phyloP scores from a whole-genome alignment of 495 filamentous ascomycete species.

The Aspergillus bertholletiae region DNA sequence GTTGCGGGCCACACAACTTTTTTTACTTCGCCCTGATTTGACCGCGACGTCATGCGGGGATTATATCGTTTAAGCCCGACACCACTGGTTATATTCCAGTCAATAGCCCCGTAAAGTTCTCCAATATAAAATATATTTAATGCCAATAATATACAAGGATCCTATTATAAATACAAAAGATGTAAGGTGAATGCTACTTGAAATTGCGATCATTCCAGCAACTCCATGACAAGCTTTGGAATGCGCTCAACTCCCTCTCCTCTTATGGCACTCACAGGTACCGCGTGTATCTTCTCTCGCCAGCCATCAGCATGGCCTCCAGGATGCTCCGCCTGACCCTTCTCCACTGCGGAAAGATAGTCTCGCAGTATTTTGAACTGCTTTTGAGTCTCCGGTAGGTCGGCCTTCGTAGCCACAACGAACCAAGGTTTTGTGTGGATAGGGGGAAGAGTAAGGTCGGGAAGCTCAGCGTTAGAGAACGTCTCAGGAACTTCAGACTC shows the following conservation, averaged over 20 bases:
- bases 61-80: too few species aligned
- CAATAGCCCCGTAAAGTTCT: too few species aligned
- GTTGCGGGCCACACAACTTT: not conserved
- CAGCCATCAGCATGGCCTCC: conserved; percentile 64
- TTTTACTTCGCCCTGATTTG: not conserved
- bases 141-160: not conserved
- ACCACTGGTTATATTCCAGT: too few species aligned
- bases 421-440: conserved; percentile 93
- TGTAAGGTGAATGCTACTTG: not conserved
- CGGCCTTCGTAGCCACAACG: conserved; percentile 93
- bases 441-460: conserved; percentile 47
- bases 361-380: conserved; percentile 67
- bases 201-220: conserved; percentile 50
- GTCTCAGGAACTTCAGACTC: conserved; percentile 2
- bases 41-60: conserved; percentile 11
- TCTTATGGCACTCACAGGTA: conserved; percentile 86
- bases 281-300: conserved; percentile 59
- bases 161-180: conserved; percentile 9
- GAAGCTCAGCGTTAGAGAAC: conserved; percentile 16
- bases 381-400: conserved; percentile 71
- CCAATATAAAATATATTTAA: not conserved
- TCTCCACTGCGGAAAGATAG: conserved; percentile 61
- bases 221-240: conserved; percentile 68
- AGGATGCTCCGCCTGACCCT: conserved; percentile 61
- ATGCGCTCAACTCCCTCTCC: conserved; percentile 79